Conservation (phyloP, 2,329 filamentous ascomycete species). For the Fusarium sterilihyphosum region DNA sequence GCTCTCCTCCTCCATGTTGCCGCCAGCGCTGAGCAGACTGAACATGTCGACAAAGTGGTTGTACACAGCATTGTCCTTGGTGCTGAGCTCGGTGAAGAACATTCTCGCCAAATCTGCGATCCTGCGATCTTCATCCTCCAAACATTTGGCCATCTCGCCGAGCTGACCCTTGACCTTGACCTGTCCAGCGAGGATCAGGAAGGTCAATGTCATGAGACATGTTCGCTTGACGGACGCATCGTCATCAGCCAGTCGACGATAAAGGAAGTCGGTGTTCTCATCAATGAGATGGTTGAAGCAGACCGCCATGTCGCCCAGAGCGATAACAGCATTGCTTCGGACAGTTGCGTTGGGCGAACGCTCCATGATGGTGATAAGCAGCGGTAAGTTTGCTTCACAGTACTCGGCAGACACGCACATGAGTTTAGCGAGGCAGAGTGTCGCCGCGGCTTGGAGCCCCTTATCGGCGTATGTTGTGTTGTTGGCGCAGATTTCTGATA, state of each 20-base stretch:
- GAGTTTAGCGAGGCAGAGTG: constrained; percentile 93
- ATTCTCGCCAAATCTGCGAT: constrained; percentile 94
- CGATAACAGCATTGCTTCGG: constrained; percentile 95
- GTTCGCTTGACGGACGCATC: constrained; percentile 95
- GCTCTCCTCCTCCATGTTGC: constrained; percentile 82
- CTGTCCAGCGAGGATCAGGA: constrained; percentile 94
- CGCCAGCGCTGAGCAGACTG: constrained; percentile 85
- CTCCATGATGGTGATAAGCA: constrained; percentile 98
- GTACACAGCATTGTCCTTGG: constrained; percentile 98
- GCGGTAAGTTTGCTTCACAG: constrained; percentile 89
- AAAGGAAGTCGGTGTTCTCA: constrained; percentile 98
- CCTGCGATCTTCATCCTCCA: constrained; percentile 94
- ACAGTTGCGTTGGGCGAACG: constrained; percentile 91
- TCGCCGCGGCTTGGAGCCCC: constrained; percentile 91
- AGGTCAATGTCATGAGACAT: constrained; percentile 97
- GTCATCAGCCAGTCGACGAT: constrained; percentile 88
- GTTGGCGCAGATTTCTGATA: constrained; percentile 92
- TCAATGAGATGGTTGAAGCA: constrained; percentile 99
- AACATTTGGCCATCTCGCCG: constrained; percentile 98
- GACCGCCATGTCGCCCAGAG: constrained; percentile 97
- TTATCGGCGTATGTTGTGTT: constrained; percentile 92
- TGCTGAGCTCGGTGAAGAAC: constrained; percentile 98
- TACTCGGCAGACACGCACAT: constrained; percentile 99
- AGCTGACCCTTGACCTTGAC: constrained; percentile 99
- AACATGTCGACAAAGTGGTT: constrained; percentile 99